phyloP scores from a whole-genome alignment of 75 land plant genomes.

The Larix kaempferi region DNA sequence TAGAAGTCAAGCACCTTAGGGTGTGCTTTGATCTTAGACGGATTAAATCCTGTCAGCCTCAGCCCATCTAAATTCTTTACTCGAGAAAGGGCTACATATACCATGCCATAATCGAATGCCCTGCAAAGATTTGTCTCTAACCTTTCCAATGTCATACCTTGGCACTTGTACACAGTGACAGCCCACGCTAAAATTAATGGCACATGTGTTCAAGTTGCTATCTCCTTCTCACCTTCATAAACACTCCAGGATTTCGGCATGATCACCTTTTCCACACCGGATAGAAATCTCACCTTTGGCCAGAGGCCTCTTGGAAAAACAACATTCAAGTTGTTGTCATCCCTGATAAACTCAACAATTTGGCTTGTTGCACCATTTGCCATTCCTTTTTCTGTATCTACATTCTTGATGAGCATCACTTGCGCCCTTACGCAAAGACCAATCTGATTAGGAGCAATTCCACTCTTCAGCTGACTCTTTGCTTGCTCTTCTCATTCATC shows the following conservation, averaged over 20 bases:
- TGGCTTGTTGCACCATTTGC: conserved; percentile 78
- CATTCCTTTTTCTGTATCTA: conserved; percentile 34
- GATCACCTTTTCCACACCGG: conserved; percentile 33
- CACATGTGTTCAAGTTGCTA: conserved; percentile 57
- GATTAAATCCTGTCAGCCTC: conserved; percentile 53
- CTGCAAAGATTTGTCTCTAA: conserved; percentile 29
- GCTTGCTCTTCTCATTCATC: conserved; percentile 44
- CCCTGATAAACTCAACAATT: conserved; percentile 31
- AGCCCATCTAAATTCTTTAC: conserved; percentile 59
- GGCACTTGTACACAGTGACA: conserved; percentile 81
- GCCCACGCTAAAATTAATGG: conserved; percentile 82
- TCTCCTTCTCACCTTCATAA: conserved; percentile 42
- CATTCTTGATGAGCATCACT: conserved; percentile 71
- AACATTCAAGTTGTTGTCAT: neutral
- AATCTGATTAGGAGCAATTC: conserved; percentile 41
- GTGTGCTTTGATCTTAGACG: conserved; percentile 52
- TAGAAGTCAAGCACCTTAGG: conserved; percentile 62
- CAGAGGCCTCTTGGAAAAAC: conserved; percentile 23
- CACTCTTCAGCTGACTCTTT: conserved; percentile 34
- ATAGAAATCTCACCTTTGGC: conserved; percentile 62
- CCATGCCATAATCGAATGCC: conserved; percentile 38
- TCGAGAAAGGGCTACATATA: conserved; percentile 81
- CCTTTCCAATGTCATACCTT: conserved; percentile 71
- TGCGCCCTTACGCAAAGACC: conserved; percentile 62
- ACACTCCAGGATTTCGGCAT: conserved; percentile 57